Evolutionary conservation across 371 early-diverging fungal genomes (phyloP), one percentile per base, ranked within the genome.

Genomic region (Haplosporangium sp.): DNA sequence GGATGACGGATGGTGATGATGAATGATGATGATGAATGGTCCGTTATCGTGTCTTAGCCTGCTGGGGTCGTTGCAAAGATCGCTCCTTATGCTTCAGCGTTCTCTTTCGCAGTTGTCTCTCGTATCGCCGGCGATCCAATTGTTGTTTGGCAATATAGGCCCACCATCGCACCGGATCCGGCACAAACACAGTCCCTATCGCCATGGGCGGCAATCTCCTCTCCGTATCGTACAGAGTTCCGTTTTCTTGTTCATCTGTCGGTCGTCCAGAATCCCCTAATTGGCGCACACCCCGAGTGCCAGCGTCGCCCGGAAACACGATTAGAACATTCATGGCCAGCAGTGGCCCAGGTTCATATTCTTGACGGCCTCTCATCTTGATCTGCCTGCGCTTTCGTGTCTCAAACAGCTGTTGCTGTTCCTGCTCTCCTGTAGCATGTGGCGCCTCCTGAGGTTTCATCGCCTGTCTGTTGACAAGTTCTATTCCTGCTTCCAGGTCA

Each of bases 161-260:
- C 80, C 80, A 80, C 80, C 80, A 80, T 9, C 80, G 73, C 36
- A 73, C 80, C 1, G 80, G 80, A 46, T 80, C 80, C 18, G 80
- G 80, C 50, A 80, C 73, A 66, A 80, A 80, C 42, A 73, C 67
- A 1, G 80, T 73, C 1, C 80, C 80, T 29, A 80, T 69, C 47
- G 80, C 79, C 79, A 77, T 77, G 8, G 79, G 79, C 11, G 79
- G 79, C 11, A 77, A 65, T 42, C 69, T 64, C 52, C 38, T 47
- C 37, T 77, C 79, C 16, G 46, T 71, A 53, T 64, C 61, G 58
- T 77, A 77, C 64, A 77, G 60, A 62, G 64, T 63, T 68, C 68
- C 58, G 37, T 67, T 51, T 42, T 54, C 16, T 42, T 40, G 7
- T 6, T 23, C 20, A 16, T 20, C 7, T 6, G 36, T 43, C 20